phyloP scores from a whole-genome alignment of 176 grass and related monocot species.

The Eleusine coracana region DNA sequence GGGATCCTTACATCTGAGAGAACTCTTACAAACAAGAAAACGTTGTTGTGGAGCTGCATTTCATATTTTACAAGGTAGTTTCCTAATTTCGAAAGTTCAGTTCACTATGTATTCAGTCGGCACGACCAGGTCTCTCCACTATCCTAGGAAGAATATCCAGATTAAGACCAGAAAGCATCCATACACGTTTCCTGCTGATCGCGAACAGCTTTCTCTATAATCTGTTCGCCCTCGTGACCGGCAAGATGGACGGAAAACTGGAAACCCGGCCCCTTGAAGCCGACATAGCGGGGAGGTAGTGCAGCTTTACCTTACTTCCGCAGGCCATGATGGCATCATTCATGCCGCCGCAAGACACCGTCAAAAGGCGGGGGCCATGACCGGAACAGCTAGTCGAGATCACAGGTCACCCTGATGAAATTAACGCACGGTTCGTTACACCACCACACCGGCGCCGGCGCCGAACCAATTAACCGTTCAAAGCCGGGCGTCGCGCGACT shows the following conservation, averaged over 20 bases:
- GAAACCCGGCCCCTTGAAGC: conserved; percentile 19
- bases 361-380: conserved; percentile 45
- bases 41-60: too few relatives aligned
- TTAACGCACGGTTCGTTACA: conserved; percentile 33
- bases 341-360: conserved; percentile 28
- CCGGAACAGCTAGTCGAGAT: not conserved
- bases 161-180: not conserved
- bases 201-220: not conserved
- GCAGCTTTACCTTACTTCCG: conserved; percentile 49
- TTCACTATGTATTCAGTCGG: not conserved
- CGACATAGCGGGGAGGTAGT: conserved; percentile 47
- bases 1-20: too few relatives aligned
- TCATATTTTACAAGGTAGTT: too few relatives aligned
- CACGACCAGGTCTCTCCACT: not conserved
- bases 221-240: conserved; percentile 29
- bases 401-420: not conserved
- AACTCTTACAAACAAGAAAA: too few relatives aligned
- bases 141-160: not conserved
- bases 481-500: not conserved
- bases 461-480: conserved; percentile 28
- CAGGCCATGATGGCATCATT: not conserved
- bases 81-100: not conserved
- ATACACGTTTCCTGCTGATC: not conserved
- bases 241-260: conserved; percentile 20
- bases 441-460: conserved; percentile 23